These are phyloP conservation scores for Trichoderma orchidacearum DNA, from an alignment of 495 filamentous ascomycete genomes.

Conservation along the genomic window DNA sequence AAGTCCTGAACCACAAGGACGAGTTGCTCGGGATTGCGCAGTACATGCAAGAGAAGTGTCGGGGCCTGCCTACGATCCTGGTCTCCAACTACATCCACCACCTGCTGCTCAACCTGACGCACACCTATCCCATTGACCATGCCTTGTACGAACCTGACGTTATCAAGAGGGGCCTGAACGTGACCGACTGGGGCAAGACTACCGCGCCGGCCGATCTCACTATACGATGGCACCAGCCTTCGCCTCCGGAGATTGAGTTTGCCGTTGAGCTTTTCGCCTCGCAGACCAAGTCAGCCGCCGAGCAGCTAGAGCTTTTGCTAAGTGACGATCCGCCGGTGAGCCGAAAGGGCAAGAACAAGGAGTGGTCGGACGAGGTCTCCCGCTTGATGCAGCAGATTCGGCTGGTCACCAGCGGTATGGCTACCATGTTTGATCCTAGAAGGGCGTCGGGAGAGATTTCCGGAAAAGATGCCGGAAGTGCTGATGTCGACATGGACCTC, in stretches of 20 bases:
- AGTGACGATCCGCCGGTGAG: slow-evolving; percentile 73
- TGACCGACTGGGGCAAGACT: slow-evolving; percentile 65
- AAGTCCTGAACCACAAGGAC: slow-evolving; percentile 73
- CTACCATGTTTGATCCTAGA: slow-evolving; percentile 73
- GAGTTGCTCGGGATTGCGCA: slow-evolving; percentile 83
- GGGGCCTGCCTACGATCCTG: slow-evolving; percentile 85
- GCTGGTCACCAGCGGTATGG: slow-evolving; percentile 75
- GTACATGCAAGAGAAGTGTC: slow-evolving; percentile 92
- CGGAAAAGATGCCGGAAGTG: slow-evolving; percentile 15
- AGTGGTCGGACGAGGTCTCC: slow-evolving; percentile 95
- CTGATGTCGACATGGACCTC: slow-evolving; percentile 27
- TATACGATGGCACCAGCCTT: slow-evolving; percentile 84
- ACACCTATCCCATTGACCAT: slow-evolving; percentile 84
- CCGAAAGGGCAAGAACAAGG: slow-evolving; percentile 87
- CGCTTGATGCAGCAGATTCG: slow-evolving; percentile 76
- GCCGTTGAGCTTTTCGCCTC: slow-evolving; percentile 78
- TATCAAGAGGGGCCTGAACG: slow-evolving; percentile 34
- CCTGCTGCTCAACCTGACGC: slow-evolving; percentile 90
- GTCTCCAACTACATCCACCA: slow-evolving; percentile 97
- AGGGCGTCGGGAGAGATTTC: slow-evolving; percentile 40
- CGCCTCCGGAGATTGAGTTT: slow-evolving; percentile 66
- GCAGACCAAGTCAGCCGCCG: slow-evolving; percentile 44
- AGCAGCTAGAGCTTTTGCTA: slow-evolving; percentile 58
- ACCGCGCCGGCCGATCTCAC: slow-evolving; percentile 59
- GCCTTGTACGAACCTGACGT: slow-evolving; percentile 64